A percentile compares a stretch with the other conserved stretches of the same genome.
Evolutionary conservation across 106 monocot species (phyloP).

Genomic region (Acanthochlamys bracteata): DNA sequence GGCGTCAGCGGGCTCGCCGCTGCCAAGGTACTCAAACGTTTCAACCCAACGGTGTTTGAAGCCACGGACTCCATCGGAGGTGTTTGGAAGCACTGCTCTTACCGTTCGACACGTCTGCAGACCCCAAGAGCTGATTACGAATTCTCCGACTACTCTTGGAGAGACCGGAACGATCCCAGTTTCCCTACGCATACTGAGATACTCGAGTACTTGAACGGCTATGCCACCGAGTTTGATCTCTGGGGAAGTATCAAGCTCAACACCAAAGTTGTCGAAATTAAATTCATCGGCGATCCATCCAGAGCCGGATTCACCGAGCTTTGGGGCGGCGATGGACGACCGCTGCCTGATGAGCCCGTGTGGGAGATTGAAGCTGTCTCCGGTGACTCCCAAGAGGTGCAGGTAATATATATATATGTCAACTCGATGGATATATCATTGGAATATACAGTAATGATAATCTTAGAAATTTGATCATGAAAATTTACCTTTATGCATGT

Average conservation of each 20-base stretch:
- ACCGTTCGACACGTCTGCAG: constrained; percentile 65
- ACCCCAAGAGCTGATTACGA: constrained; percentile 80
- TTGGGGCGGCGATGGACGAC: constrained; percentile 34
- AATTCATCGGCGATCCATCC: constrained; percentile 31
- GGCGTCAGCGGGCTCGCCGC: constrained; percentile 79
- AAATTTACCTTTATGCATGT: not conserved
- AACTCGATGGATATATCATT: no score
- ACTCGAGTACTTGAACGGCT: constrained; percentile 62
- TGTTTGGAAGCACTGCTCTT: constrained; percentile 83
- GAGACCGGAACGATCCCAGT: constrained; percentile 33
- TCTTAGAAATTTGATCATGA: not conserved
- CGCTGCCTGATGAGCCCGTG: constrained; percentile 36
- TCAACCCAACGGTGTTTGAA: constrained; percentile 73
- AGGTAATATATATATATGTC: constrained; percentile 17
- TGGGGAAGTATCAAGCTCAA: constrained; percentile 43
- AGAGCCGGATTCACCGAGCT: constrained; percentile 32
- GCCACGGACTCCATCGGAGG: constrained; percentile 69
- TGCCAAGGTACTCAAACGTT: constrained; percentile 42
- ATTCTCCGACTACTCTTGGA: constrained; percentile 89
- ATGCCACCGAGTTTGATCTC: constrained; percentile 62
- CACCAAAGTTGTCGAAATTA: constrained; percentile 44
- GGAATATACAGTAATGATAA: no score
- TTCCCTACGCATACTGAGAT: constrained; percentile 68
- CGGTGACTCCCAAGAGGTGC: constrained; percentile 21
- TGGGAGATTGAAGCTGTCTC: constrained; percentile 70